These are phyloP conservation scores for Ascobolus immersus DNA, from an alignment of 495 filamentous ascomycete genomes.

Conservation along the genomic window DNA sequence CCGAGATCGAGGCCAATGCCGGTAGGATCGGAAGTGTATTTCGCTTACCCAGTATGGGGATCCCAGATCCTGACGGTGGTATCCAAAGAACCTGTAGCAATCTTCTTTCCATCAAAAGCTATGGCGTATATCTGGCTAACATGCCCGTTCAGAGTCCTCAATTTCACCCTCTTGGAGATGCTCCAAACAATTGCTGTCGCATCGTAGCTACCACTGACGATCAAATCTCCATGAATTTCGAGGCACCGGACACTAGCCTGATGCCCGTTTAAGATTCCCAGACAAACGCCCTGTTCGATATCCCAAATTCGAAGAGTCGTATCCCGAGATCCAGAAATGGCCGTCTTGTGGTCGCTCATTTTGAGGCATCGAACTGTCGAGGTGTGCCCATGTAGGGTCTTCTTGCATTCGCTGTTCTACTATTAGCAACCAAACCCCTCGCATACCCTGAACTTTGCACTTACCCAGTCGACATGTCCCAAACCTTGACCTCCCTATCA, in stretches of 20 bases:
- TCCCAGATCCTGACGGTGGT: slow-evolving; percentile 96
- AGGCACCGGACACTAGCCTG: slow-evolving; percentile 90
- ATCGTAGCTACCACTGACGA: slow-evolving; percentile 92
- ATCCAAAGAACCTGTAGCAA: slow-evolving; percentile 91
- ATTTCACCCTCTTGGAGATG: slow-evolving; percentile 73
- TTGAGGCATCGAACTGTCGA: slow-evolving; percentile 92
- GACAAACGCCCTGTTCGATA: slow-evolving; percentile 59
- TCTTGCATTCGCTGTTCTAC: slow-evolving; percentile 36
- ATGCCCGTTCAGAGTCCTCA: slow-evolving; percentile 75
- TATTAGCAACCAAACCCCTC: not conserved
- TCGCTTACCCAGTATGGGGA: slow-evolving; percentile 53
- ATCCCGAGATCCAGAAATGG: slow-evolving; percentile 87
- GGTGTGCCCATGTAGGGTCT: slow-evolving; percentile 76
- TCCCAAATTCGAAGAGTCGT: slow-evolving; percentile 92
- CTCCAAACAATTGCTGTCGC: slow-evolving; percentile 94
- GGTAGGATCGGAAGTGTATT: not conserved
- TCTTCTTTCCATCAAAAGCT: slow-evolving; percentile 74
- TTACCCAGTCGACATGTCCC: slow-evolving; percentile 91
- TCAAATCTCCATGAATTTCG: slow-evolving; percentile 81
- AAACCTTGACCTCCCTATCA: slow-evolving; percentile 87
- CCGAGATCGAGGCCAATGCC: not conserved
- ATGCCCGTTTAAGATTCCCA: slow-evolving; percentile 79
- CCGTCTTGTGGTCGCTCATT: slow-evolving; percentile 81
- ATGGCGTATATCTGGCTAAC: slow-evolving; percentile 99
- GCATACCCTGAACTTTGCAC: slow-evolving; percentile 11